Evolutionary conservation across 2,329 filamentous ascomycete genomes (phyloP).

Genomic region (Fusarium globosum): DNA sequence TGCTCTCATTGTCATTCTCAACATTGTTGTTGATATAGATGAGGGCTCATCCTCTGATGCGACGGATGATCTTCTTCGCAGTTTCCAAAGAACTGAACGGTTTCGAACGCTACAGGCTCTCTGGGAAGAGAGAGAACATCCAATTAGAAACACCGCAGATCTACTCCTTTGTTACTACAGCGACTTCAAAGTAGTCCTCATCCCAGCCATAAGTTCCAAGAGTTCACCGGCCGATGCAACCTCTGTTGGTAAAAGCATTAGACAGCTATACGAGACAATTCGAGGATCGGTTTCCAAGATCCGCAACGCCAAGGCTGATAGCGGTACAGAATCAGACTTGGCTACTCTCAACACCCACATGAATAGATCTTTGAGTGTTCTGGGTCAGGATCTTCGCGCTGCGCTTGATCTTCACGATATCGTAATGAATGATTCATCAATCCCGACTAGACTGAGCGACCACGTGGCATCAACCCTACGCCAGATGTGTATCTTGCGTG

Average conservation of each 20-base stretch:
- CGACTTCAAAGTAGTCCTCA: conserved; percentile 7
- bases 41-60: background rate
- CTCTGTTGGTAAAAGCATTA: background rate
- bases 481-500: background rate
- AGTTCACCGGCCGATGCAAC: background rate
- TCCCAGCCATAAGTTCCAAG: background rate
- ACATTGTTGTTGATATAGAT: conserved; percentile 3
- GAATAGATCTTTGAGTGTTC: background rate
- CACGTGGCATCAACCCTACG: conserved; percentile 8
- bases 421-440: background rate
- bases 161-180: conserved; percentile 19
- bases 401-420: conserved; percentile 16
- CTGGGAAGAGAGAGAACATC: background rate
- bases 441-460: conserved; percentile 4
- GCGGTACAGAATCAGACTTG: background rate
- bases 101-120: background rate
- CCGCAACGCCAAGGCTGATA: background rate
- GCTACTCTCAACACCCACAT: conserved; percentile 7
- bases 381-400: background rate
- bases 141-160: background rate
- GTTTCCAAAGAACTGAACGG: conserved; percentile 1
- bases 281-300: background rate
- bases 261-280: background rate
- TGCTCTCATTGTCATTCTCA: conserved; percentile 22
- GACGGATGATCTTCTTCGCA: background rate